Base-by-base conservation (phyloP, 139 green algal species). In the Volvox africanus region DNA sequence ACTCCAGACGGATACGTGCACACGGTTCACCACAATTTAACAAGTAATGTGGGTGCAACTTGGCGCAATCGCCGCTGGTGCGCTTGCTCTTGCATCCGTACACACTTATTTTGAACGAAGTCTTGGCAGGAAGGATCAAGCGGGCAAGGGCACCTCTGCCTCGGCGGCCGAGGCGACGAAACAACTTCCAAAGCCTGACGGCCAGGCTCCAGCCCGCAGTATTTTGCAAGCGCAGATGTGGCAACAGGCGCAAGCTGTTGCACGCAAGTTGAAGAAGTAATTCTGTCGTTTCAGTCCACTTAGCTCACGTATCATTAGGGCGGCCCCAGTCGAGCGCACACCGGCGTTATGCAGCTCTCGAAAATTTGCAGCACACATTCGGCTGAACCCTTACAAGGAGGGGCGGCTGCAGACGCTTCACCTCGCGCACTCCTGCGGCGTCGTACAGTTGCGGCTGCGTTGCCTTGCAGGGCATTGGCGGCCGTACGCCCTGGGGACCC, bases 71-170 rank as follows among this genome's bases (percentile, higher is more conserved):
- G 76, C 76, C 12, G 24, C 68, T 1, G 87, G 76, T 18, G 61
- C 87, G 1, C 1, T 91, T 12, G 76, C 44, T 2, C 35, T 91
- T 17, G 87, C 76, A 0, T 79, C 76, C 11, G 55, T 61, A 0
- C 87, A 91, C 26, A 86, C 87, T 26, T 91, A 91, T 32, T 24
- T 91, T n/a, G 87, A 91, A 61, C 22, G 61, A 12, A 50, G 73
- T 14, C 22, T 84, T 28, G n/a, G 20, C 0, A 12, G 28, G 36
- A 89, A 89, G 44, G 67, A 30, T 61, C 26, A 71, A 20, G 9
- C 22, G n/a, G 21, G 30, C 55, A 85, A 77, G 78, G 1, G 33
- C 0, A 26, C 44, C 22, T 37, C 50, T 22, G 24, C 21, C 65
- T 73, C 65, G 11, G 65, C 65, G 65, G 80, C 80, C 26, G 84